Conservation (phyloP, 352 stramenopile genomes). For the Thalassiosira pacifica region DNA sequence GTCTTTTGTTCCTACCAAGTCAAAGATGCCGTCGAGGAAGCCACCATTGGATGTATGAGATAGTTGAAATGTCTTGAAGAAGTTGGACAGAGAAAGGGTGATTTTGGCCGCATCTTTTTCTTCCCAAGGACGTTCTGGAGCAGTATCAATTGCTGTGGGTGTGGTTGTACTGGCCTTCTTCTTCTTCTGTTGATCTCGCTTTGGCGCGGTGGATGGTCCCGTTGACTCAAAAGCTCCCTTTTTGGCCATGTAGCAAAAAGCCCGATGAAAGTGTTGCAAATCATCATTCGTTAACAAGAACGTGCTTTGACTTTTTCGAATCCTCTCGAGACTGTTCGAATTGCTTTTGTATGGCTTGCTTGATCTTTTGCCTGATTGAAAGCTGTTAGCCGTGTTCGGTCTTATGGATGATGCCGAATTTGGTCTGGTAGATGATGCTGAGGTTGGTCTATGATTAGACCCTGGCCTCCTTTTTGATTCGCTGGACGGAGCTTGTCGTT, state of each 20-base stretch:
- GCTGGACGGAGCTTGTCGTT: constrained; percentile 27
- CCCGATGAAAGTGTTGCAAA: constrained; percentile 50
- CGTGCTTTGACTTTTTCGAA: constrained; percentile 6
- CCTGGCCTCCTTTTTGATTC: constrained; percentile 9
- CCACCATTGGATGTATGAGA: constrained; percentile 12
- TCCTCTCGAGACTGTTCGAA: background rate
- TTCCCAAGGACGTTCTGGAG: constrained; percentile 40
- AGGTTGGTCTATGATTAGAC: background rate
- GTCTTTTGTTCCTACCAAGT: constrained; percentile 53
- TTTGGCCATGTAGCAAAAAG: constrained; percentile 57
- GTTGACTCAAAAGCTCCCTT: constrained; percentile 5
- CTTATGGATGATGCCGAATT: background rate
- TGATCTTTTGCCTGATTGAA: constrained; percentile 10
- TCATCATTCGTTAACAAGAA: constrained; percentile 49
- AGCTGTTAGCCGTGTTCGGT: constrained; percentile 35
- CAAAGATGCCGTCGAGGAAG: constrained; percentile 60
- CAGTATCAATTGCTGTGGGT: background rate
- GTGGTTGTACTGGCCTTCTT: background rate
- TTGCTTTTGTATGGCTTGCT: constrained; percentile 18
- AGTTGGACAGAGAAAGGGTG: constrained; percentile 40
- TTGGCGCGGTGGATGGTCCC: background rate
- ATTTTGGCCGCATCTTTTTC: constrained; percentile 18
- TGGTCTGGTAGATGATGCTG: constrained; percentile 1
- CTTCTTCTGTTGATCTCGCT: constrained; percentile 11
- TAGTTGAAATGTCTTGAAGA: constrained; percentile 50